phyloP scores from a whole-genome alignment of 2,329 filamentous ascomycete species.

The Calonectria henricotiae region DNA sequence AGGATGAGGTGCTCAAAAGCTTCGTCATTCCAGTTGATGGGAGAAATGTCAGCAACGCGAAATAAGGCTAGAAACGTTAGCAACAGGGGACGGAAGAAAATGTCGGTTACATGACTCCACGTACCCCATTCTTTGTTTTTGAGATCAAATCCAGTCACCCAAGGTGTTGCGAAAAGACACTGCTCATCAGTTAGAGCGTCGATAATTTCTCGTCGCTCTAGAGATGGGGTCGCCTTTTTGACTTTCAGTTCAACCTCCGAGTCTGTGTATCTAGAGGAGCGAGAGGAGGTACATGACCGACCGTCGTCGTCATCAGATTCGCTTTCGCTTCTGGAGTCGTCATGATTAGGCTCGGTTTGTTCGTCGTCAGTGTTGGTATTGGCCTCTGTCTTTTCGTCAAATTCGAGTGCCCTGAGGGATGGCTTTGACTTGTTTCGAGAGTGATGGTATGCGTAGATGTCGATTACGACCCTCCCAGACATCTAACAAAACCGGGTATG shows the following conservation, averaged over 20 bases:
- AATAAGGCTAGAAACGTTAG: neutral
- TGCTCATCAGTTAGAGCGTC: conserved; percentile 17
- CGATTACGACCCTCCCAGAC: conserved; percentile 22
- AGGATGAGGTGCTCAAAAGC: conserved; percentile 27
- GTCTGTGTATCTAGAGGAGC: neutral
- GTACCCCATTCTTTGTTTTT: conserved; percentile 32
- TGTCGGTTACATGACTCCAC: neutral
- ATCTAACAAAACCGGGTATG: neutral
- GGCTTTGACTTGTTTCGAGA: neutral
- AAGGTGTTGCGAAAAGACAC: conserved; percentile 25
- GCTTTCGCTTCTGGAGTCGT: neutral
- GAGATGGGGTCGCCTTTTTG: neutral
- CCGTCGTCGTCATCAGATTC: too few relatives aligned
- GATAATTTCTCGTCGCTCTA: conserved; percentile 10
- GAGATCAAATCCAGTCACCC: conserved; percentile 26
- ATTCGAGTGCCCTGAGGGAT: neutral
- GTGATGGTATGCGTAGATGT: conserved; percentile 26
- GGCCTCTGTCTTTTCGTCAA: neutral
- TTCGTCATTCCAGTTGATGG: conserved; percentile 19
- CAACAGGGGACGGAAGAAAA: too few relatives aligned
- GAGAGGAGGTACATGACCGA: neutral
- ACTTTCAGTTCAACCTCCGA: neutral
- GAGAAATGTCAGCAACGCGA: conserved; percentile 10
- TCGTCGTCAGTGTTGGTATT: neutral
- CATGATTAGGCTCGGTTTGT: neutral